Conservation (phyloP, 176 grass and related monocot species). For the Cenchrus americanus region DNA sequence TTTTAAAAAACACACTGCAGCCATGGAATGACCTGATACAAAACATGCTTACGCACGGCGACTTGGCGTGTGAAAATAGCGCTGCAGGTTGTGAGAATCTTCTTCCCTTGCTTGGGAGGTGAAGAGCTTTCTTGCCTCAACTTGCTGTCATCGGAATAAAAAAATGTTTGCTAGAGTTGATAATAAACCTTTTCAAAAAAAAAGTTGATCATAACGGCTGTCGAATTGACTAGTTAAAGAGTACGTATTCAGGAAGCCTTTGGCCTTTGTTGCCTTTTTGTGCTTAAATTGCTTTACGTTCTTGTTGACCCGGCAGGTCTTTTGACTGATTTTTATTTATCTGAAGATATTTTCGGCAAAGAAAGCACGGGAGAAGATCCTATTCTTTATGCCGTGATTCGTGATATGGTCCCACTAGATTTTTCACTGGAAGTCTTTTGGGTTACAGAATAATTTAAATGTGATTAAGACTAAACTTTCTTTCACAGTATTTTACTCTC, state of each 20-base stretch:
- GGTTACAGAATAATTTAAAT: too few relatives aligned
- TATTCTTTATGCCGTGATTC: neutral
- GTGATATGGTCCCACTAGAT: neutral
- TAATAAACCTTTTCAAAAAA: too few relatives aligned
- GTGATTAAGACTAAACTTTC: too few relatives aligned
- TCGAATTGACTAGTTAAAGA: neutral
- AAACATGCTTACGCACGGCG: neutral
- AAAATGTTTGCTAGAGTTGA: neutral
- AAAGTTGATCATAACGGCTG: neutral
- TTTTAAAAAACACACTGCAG: too few relatives aligned
- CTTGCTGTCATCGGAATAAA: neutral
- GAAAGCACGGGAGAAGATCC: neutral
- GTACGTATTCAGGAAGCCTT: neutral
- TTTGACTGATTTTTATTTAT: neutral
- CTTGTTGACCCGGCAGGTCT: neutral
- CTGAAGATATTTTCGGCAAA: neutral
- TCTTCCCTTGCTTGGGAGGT: neutral
- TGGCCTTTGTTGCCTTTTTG: neutral
- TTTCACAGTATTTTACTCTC: too few relatives aligned
- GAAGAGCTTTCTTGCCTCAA: conserved; percentile 35
- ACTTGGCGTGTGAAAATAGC: neutral
- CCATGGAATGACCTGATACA: neutral
- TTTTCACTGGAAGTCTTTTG: neutral
- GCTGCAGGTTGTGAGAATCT: neutral
- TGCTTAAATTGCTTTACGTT: neutral